Conservation (phyloP, 2,329 filamentous ascomycete species). For the Colletotrichum endophyticum region DNA sequence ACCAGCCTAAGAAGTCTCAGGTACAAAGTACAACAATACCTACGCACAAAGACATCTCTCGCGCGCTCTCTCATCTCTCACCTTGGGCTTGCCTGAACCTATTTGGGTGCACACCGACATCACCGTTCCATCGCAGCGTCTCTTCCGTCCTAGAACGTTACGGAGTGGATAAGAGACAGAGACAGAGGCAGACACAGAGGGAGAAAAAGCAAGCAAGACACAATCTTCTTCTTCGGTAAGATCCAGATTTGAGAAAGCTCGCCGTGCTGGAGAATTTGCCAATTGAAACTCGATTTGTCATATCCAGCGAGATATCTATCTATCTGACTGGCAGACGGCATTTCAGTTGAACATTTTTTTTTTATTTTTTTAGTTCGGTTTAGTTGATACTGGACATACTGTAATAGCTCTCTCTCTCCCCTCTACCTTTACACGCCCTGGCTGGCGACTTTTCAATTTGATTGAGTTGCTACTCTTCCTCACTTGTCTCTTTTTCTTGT, state of each 20-base stretch:
- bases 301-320: background rate
- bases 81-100: background rate
- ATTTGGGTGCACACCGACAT: background rate
- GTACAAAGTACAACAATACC: background rate
- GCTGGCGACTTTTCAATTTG: background rate
- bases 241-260: background rate
- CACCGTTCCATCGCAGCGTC: background rate
- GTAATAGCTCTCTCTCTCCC: background rate
- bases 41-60: background rate
- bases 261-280: background rate
- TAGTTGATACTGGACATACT: background rate
- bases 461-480: background rate
- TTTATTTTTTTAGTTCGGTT: background rate
- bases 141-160: background rate
- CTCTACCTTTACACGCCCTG: background rate
- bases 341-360: background rate
- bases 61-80: background rate
- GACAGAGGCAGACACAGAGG: background rate
- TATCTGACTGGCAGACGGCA: background rate
- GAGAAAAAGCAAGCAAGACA: background rate
- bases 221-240: background rate
- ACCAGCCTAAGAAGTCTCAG: background rate
- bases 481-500: background rate
- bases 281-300: background rate
- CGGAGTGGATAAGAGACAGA: background rate